phyloP scores from a whole-genome alignment of 75 land plant species.

The Sequoia sempervirens region DNA sequence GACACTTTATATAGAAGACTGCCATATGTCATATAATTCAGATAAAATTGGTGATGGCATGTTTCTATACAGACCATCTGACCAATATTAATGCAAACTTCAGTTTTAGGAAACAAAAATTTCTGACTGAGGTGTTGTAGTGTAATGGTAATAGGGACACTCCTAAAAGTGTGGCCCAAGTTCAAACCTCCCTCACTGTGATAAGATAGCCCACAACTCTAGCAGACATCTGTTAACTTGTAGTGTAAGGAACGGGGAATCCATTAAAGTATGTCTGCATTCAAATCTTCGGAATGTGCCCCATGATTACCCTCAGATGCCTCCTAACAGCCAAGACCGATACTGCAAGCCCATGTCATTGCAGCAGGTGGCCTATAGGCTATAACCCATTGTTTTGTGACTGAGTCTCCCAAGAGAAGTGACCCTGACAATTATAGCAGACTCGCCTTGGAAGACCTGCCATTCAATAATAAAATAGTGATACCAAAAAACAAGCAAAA shows the following conservation, averaged over 20 bases:
- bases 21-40: not conserved
- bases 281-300: not conserved
- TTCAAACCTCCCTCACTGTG: not conserved
- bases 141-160: not conserved
- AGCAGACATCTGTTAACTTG: not conserved
- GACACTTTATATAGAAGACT: not conserved
- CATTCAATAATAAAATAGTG: not conserved
- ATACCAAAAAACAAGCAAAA: not conserved
- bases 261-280: not conserved
- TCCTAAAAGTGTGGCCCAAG: not conserved
- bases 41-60: no score
- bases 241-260: not conserved
- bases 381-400: not conserved
- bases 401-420: no score
- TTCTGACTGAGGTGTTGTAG: not conserved
- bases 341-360: not conserved
- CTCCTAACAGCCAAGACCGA: not conserved
- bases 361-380: not conserved
- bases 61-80: not conserved
- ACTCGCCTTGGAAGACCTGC: not conserved
- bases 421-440: not conserved
- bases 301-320: not conserved
- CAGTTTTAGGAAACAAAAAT: not conserved
- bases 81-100: not conserved
- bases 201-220: not conserved